These are phyloP conservation scores for Cutaneotrichosporon sp. DNA, from an alignment of 1,284 basidiomycete genomes.

Conservation along the genomic window DNA sequence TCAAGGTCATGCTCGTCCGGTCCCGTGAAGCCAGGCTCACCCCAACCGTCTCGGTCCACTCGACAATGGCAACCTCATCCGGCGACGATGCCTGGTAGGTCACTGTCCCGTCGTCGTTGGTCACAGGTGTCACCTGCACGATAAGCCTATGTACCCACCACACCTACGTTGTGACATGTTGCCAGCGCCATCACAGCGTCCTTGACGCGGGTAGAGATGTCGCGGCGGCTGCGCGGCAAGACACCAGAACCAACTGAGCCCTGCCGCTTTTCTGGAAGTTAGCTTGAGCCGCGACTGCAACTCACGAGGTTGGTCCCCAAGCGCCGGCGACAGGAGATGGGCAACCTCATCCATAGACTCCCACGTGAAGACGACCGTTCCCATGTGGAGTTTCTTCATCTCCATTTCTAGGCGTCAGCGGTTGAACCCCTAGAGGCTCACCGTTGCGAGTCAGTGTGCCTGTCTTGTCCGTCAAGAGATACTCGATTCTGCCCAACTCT, in stretches of 20 bases:
- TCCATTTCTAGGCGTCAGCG: conserved; percentile 77
- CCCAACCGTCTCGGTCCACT: conserved; percentile 94
- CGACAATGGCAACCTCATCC: conserved; percentile 98
- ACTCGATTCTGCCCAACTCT: conserved; percentile 93
- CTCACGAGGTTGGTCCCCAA: conserved; percentile 58
- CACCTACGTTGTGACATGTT: conserved; percentile 87
- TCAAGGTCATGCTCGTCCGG: conserved; percentile 78
- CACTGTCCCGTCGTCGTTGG: conserved; percentile 85
- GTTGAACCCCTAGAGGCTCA: conserved; percentile 38
- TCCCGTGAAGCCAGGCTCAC: conserved; percentile 83
- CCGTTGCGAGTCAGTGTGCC: conserved; percentile 97
- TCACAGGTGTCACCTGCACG: conserved; percentile 84
- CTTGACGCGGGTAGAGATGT: conserved; percentile 91
- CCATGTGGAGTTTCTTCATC: conserved; percentile 97
- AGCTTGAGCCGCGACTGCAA: neutral
- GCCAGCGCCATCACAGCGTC: conserved; percentile 92
- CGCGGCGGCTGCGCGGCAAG: conserved; percentile 72
- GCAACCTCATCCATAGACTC: conserved; percentile 98
- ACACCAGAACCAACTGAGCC: conserved; percentile 53
- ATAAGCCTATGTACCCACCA: conserved; percentile 1
- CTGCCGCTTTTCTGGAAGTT: conserved; percentile 32
- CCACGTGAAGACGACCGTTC: conserved; percentile 92
- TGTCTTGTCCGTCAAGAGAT: conserved; percentile 94
- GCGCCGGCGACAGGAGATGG: conserved; percentile 77
- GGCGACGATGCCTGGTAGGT: conserved; percentile 99